phyloP scores from a whole-genome alignment of 306 rosid genomes.

The Quercus bicolor region DNA sequence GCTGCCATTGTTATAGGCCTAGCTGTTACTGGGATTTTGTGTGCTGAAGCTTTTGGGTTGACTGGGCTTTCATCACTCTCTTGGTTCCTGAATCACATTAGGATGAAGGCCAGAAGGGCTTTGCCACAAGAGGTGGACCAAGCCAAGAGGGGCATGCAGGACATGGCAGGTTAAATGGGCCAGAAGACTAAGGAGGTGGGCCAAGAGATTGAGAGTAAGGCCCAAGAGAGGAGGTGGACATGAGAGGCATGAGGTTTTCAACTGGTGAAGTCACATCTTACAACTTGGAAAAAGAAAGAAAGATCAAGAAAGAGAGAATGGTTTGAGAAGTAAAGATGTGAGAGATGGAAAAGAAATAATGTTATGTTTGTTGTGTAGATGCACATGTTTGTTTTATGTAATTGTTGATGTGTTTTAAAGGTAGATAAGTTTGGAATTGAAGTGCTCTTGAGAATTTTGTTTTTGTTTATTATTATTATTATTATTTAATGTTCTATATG shows the following conservation, averaged over 20 bases:
- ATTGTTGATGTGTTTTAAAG: background rate
- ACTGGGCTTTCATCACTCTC: slow-evolving; percentile 60
- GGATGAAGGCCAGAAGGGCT: slow-evolving; percentile 23
- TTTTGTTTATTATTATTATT: background rate
- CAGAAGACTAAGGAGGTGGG: slow-evolving; percentile 84
- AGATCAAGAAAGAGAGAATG: background rate
- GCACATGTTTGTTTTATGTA: background rate
- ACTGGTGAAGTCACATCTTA: background rate
- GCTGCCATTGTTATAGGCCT: slow-evolving; percentile 42
- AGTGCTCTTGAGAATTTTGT: background rate
- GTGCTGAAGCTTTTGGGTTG: slow-evolving; percentile 55
- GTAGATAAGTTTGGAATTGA: background rate
- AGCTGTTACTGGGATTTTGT: slow-evolving; percentile 46
- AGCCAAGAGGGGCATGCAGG: slow-evolving; percentile 51
- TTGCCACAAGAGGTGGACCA: slow-evolving; percentile 46
- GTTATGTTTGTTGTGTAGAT: background rate
- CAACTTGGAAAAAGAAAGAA: background rate
- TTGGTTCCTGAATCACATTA: slow-evolving; percentile 48
- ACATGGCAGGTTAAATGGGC: slow-evolving; percentile 49
- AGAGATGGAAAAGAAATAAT: slow-evolving; percentile 14
- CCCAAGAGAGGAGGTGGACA: slow-evolving; percentile 66
- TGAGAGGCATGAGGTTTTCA: slow-evolving; percentile 9
- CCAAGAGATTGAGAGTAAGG: slow-evolving; percentile 61
- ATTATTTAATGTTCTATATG: no score
- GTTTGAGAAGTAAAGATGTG: background rate